Base-by-base conservation (phyloP, 192 early-diverging fungal species). In the Backusella parvicylindrica region DNA sequence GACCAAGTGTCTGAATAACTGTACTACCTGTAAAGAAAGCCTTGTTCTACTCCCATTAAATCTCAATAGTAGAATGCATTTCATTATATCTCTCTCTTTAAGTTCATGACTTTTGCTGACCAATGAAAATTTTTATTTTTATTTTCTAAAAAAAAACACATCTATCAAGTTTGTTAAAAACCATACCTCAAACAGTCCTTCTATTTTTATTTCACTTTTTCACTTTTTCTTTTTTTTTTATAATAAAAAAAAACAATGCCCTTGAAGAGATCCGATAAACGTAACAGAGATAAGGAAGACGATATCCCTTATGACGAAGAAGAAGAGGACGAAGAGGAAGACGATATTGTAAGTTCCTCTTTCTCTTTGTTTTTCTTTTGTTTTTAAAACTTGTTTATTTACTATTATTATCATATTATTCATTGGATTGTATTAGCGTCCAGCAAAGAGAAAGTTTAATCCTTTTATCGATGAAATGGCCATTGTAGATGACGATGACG, bases 401-500 rank as follows among this genome's bases (percentile, higher is more conserved):
- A 83, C 66, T 65, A 12, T 13, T 16, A 8, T n/a, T 53, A 2
- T 8, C 31, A 9, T 38, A 38, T 38, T 38, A 33, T 23, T 36
- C 30, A 31, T 23, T 56, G 11, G 4, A 23, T 16, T 28, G 73
- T 47, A 74, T 82, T 80, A 85, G 69, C 84, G 84, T 68, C 88
- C 84, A 73, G 76, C 79, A 68, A 81, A 84, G 40, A 64, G 79
- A 69, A 77, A 79, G 15, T 70, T 56, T 31, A 87, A 87, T 63
- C 86, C 81, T 56, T 89, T 86, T 81, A 82, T 90, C 18, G 88
- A 92, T 75, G 83, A 84, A 77, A 90, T 89, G 70, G 91, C 89
- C 30, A 88, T 90, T 72, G 84, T 92, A 65, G 91, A 91, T 76
- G 91, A 91, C 43, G 92, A 92, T 37, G 86, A 90, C 6, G 87